phyloP scores from a whole-genome alignment of 306 rosid genomes.

The Quillaja saponaria region DNA sequence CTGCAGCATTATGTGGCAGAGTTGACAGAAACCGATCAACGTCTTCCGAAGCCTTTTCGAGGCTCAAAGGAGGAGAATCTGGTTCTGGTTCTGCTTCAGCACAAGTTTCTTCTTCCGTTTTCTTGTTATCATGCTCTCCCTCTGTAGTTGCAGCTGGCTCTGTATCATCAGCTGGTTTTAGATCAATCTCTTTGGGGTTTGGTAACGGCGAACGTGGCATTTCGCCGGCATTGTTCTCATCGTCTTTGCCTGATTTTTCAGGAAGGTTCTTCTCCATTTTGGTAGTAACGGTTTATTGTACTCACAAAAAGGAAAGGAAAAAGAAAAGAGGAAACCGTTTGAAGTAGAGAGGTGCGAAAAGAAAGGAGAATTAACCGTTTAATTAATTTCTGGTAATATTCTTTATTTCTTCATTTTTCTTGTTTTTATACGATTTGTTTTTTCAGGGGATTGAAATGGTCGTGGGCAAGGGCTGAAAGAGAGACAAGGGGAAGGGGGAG shows the following conservation, averaged over 20 bases:
- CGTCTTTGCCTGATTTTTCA: slow-evolving; percentile 16
- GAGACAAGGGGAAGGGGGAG: slow-evolving; percentile 10
- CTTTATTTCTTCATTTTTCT: neutral
- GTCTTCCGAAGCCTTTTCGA: slow-evolving; percentile 37
- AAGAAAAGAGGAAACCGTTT: slow-evolving; percentile 8
- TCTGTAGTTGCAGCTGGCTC: neutral
- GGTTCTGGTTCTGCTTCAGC: slow-evolving; percentile 16
- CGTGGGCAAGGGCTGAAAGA: slow-evolving; percentile 2
- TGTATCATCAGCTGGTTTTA: neutral
- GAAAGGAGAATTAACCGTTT: slow-evolving; percentile 37
- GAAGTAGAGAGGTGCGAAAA: slow-evolving; percentile 31
- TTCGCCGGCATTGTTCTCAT: slow-evolving; percentile 10
- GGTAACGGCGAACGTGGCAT: slow-evolving; percentile 6
- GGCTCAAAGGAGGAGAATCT: slow-evolving; percentile 30
- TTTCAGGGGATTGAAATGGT: slow-evolving; percentile 46
- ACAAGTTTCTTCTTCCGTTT: neutral
- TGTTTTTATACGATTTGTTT: neutral
- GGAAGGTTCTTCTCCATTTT: slow-evolving; percentile 49
- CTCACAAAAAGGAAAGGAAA: slow-evolving; percentile 15
- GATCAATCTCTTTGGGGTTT: slow-evolving; percentile 10
- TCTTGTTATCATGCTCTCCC: neutral
- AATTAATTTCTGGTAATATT: neutral
- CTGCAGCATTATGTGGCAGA: neutral
- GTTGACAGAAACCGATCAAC: slow-evolving; percentile 38
- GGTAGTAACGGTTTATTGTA: slow-evolving; percentile 31